Evolutionary conservation across 257 asterid genomes (phyloP).

Genomic region (Ilex aquifolium): DNA sequence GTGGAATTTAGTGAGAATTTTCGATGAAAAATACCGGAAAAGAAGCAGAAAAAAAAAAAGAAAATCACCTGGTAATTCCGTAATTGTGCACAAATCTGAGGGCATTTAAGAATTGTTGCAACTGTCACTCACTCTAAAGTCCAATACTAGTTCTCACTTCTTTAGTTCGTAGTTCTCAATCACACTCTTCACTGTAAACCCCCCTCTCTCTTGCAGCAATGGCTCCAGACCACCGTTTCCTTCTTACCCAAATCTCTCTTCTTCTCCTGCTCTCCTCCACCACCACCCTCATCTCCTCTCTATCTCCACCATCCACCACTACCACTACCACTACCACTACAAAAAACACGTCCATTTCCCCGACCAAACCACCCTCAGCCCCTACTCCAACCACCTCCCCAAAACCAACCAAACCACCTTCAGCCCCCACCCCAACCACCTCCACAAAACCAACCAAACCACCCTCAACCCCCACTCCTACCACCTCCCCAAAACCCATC

Average conservation of each 20-base stretch:
- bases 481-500: constrained; percentile 17
- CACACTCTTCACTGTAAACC: constrained; percentile 1
- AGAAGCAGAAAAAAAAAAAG: no score
- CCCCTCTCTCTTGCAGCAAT: not conserved
- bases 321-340: constrained; percentile 3
- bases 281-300: constrained; percentile 22
- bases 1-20: no score
- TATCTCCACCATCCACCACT: constrained; percentile 20
- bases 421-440: no score
- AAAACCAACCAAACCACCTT: no score
- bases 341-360: no score
- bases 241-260: constrained; percentile 5
- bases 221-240: constrained; percentile 15
- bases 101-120: constrained; percentile 19
- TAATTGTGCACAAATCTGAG: constrained; percentile 27
- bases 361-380: no score
- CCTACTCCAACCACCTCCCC: no score
- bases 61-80: not conserved
- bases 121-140: constrained; percentile 19
- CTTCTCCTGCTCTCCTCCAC: constrained; percentile 23
- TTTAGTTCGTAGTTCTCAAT: not conserved
- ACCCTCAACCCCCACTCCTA: constrained; percentile 17
- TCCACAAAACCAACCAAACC: no score
- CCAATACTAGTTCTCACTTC: not conserved
- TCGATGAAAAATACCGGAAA: no score